These are phyloP conservation scores for Neodidymelliopsis sp. DNA, from an alignment of 2,329 filamentous ascomycete genomes.

Conservation along the genomic window DNA sequence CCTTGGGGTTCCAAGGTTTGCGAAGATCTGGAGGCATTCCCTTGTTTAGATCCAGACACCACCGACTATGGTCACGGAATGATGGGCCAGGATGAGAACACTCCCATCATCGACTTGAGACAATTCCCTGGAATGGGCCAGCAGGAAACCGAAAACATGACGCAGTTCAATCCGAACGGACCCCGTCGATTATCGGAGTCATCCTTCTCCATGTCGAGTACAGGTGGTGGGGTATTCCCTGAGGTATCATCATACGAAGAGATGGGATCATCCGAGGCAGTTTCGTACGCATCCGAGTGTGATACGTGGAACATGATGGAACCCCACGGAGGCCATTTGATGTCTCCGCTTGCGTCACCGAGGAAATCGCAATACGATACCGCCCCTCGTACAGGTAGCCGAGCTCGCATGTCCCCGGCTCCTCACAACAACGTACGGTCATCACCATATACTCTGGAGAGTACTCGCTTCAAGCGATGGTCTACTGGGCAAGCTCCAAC, in stretches of 20 bases:
- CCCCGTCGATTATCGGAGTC: conserved; percentile 74
- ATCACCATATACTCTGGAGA: conserved; percentile 74
- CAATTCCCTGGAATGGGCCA: conserved; percentile 46
- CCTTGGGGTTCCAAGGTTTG: conserved; percentile 51
- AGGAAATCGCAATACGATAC: conserved; percentile 66
- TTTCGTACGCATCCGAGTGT: conserved; percentile 67
- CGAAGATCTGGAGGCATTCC: conserved; percentile 49
- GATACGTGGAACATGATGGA: conserved; percentile 72
- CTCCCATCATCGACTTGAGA: conserved; percentile 51
- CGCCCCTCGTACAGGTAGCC: conserved; percentile 62
- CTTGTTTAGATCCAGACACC: conserved; percentile 49
- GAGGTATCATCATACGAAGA: conserved; percentile 77
- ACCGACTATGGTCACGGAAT: conserved; percentile 48
- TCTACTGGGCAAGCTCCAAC: conserved; percentile 70
- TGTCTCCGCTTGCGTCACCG: conserved; percentile 77
- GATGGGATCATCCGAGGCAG: conserved; percentile 72
- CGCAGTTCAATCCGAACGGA: conserved; percentile 55
- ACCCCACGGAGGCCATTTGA: conserved; percentile 68
- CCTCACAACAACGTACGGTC: conserved; percentile 72
- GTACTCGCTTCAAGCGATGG: conserved; percentile 74
- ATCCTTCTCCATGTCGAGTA: conserved; percentile 74
- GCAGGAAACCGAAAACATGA: conserved; percentile 39
- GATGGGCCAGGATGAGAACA: conserved; percentile 50
- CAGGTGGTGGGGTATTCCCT: conserved; percentile 63
- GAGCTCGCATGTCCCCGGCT: conserved; percentile 74